Base-by-base conservation (phyloP, 306 rosid species). In the Cucumis melo region DNA sequence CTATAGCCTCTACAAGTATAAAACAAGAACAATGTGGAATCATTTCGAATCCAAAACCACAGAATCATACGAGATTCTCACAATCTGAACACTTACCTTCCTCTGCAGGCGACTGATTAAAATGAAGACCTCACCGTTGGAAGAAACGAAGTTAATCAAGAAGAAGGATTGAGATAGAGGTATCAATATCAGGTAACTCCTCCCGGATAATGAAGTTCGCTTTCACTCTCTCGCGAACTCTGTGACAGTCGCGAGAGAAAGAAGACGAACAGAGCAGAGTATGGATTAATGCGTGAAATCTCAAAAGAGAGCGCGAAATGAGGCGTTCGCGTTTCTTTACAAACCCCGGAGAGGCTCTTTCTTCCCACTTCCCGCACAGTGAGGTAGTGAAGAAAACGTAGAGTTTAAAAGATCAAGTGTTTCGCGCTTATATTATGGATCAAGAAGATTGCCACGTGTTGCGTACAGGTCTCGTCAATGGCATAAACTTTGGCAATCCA, bases 251-350 rank as follows among this genome's bases (percentile, higher is more conserved):
- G 58, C 20, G 75, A 46, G 58, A 24, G 39, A 70, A 58, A 48
- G 56, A 15, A 51, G 56, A 24, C 5, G 58, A 23, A 0, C 60
- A 5, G 13, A 72, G 76, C 24, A 27, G 60, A 16, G n/a, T 44
- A 23, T 19, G 59, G 0, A 24, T 48, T 46, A 8, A 14, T 50
- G 21, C 24, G 38, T 15, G 44, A 50, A 50, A 27, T 27, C 76
- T 27, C 76, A 50, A 72, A 50, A 50, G 10, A 72, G 60, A 51
- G 76, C 76, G 76, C 76, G 44, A 50, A 72, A 72, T 24, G 42
- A 72, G 27, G 60, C 42, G 27, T 17, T 64, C 48, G 21, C 19
- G 20, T 13, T 20, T 68, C 36, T 13, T 14, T 7, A 68, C 70
- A n/a, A 42, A 62, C 12, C 8, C 14, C 10, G 46, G 23, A 34